Evolutionary conservation across 768 basidiomycete species (phyloP).

Genomic region (Lyophyllum semitale): DNA sequence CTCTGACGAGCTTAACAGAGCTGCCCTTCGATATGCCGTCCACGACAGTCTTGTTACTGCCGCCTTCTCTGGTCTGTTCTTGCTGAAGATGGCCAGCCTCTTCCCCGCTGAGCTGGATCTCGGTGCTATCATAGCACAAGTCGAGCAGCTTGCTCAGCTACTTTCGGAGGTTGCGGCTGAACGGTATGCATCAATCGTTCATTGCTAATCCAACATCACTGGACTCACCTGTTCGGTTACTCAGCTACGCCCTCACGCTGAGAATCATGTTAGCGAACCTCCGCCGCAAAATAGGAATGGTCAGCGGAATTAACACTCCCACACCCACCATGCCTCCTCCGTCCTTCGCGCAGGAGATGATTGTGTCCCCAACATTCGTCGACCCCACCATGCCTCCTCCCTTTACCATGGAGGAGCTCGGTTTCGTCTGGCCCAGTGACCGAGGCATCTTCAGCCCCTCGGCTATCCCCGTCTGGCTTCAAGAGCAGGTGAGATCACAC

Average conservation of each 20-base stretch:
- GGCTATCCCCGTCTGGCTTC: constrained; percentile 88
- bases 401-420: constrained; percentile 85
- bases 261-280: constrained; percentile 94
- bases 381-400: constrained; percentile 58
- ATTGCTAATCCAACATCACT: neutral
- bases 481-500: constrained; percentile 70
- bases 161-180: constrained; percentile 93
- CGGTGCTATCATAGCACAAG: constrained; percentile 73
- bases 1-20: constrained; percentile 41
- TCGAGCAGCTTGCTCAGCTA: constrained; percentile 88
- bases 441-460: constrained; percentile 73
- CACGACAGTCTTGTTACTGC: constrained; percentile 92
- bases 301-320: constrained; percentile 47
- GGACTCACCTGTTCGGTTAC: neutral
- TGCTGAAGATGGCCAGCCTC: constrained; percentile 92
- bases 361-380: constrained; percentile 60
- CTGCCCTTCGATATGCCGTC: constrained; percentile 89
- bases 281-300: constrained; percentile 81
- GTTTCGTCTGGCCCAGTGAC: constrained; percentile 70
- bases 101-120: constrained; percentile 87
- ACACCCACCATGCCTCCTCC: constrained; percentile 55
- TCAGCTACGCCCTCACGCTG: constrained; percentile 84
- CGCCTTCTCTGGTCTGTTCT: constrained; percentile 88
- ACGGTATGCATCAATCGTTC: constrained; percentile 45
- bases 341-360: constrained; percentile 55